Evolutionary conservation across 208 protist genomes (phyloP).

Genomic region (Acanthamoeba triangularis): DNA sequence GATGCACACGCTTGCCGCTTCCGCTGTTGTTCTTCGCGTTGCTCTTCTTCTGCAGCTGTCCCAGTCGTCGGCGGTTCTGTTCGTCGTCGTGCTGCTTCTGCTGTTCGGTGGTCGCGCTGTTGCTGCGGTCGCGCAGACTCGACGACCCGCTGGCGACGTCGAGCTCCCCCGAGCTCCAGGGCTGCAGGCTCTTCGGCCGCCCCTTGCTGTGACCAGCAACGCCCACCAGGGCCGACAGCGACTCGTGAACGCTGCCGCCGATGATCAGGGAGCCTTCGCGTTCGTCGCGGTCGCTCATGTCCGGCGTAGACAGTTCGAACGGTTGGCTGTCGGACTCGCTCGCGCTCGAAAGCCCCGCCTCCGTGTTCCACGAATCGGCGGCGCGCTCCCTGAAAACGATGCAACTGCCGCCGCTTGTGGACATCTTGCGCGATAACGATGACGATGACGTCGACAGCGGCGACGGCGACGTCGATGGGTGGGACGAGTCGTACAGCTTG

Average conservation of each 20-base stretch:
- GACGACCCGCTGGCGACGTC: neutral
- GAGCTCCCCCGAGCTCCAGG: too few relatives aligned
- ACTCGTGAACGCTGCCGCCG: neutral
- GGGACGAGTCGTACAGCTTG: neutral
- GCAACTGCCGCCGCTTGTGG: neutral
- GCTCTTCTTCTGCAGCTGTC: neutral
- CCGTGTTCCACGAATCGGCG: neutral
- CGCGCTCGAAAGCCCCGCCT: neutral
- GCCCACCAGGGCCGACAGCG: too few relatives aligned
- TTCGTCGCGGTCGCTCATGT: too few relatives aligned
- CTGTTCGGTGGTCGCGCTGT: conserved; percentile 13
- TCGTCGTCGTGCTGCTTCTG: neutral
- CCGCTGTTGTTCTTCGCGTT: neutral
- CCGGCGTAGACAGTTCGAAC: neutral
- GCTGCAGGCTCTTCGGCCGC: neutral
- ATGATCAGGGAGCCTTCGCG: too few relatives aligned
- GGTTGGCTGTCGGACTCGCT: neutral
- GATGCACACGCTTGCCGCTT: neutral
- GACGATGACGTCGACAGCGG: neutral
- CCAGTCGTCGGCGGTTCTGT: neutral
- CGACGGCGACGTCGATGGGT: neutral
- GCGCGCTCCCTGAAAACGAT: neutral
- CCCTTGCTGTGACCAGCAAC: neutral
- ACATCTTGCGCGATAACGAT: too few relatives aligned
- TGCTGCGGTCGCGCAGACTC: conserved; percentile 17